Evolutionary conservation across 106 monocot genomes (phyloP).

Genomic region (Dioscorea alata): DNA sequence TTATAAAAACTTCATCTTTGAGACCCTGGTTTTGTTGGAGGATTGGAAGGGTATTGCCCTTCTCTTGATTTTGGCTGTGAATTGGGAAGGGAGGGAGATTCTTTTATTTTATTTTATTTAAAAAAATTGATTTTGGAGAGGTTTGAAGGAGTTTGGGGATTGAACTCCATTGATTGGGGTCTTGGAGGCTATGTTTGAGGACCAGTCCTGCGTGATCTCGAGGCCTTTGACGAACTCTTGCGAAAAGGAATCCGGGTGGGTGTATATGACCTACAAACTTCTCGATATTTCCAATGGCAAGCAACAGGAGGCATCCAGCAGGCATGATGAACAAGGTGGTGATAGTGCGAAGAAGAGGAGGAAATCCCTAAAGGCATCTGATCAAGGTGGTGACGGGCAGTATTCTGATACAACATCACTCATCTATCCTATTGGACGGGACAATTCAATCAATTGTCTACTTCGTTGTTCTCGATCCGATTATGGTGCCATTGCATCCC

Average conservation of each 20-base stretch:
- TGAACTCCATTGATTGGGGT: not conserved
- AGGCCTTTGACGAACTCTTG: conserved; percentile 22
- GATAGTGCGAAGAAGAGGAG: not conserved
- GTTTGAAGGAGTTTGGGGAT: not conserved
- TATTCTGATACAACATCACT: conserved; percentile 19
- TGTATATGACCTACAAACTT: conserved; percentile 16
- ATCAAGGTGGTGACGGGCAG: not conserved
- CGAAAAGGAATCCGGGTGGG: conserved; percentile 34
- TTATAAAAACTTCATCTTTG: no score
- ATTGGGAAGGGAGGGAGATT: no score
- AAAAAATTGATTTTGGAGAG: no score
- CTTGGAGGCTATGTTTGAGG: conserved; percentile 29
- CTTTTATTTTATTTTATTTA: no score
- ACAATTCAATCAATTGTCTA: conserved; percentile 54
- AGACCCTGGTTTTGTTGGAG: no score
- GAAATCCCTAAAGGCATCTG: not conserved
- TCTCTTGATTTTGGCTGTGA: no score
- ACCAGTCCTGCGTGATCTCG: conserved; percentile 22
- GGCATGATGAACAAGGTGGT: not conserved
- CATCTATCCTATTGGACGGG: conserved; percentile 43
- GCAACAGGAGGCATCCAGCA: conserved; percentile 4
- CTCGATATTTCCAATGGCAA: conserved; percentile 5
- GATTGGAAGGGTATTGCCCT: no score
- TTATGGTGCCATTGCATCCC: conserved; percentile 42
- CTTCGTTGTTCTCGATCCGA: conserved; percentile 50